These are phyloP conservation scores for Irpex rosettiformis DNA, from an alignment of 1,284 basidiomycete species.

Conservation along the genomic window DNA sequence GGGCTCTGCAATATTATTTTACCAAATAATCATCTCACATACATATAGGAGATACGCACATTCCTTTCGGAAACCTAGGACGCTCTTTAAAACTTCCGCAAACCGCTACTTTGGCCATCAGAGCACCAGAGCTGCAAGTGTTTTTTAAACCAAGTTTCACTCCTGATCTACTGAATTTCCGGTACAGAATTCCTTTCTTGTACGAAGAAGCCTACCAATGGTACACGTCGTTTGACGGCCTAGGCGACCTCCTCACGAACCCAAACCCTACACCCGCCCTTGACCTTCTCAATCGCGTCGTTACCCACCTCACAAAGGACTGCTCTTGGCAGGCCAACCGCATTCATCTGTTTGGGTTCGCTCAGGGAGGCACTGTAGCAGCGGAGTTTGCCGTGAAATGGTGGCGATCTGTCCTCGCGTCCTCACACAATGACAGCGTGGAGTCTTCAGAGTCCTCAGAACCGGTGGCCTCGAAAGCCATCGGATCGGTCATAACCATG, in stretches of 20 bases:
- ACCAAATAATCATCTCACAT: constrained; percentile 1
- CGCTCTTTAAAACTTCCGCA: constrained; percentile 78
- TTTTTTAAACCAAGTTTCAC: not conserved
- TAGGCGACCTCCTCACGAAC: constrained; percentile 68
- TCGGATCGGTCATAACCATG: constrained; percentile 70
- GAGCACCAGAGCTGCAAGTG: constrained; percentile 74
- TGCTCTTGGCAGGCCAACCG: constrained; percentile 64
- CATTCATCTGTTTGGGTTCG: constrained; percentile 89
- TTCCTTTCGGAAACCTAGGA: constrained; percentile 74
- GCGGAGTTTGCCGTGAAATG: constrained; percentile 60
- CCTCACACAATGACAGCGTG: constrained; percentile 22
- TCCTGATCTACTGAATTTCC: not conserved
- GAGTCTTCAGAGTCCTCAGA: constrained; percentile 4
- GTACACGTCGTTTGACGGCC: constrained; percentile 80
- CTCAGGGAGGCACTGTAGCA: constrained; percentile 82
- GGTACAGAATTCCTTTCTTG: constrained; percentile 71
- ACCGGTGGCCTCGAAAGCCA: constrained; percentile 20
- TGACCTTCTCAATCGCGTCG: constrained; percentile 47
- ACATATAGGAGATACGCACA: constrained; percentile 75
- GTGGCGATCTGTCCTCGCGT: constrained; percentile 39
- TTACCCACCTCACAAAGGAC: constrained; percentile 54
- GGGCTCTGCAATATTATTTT: not conserved
- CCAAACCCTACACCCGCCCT: constrained; percentile 74
- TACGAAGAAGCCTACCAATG: constrained; percentile 83
- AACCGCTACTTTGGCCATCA: constrained; percentile 78